Evolutionary conservation across 148 eudicot species (phyloP), one percentile per base, ranked within the genome.

Genomic region (Rhododendron vialii): DNA sequence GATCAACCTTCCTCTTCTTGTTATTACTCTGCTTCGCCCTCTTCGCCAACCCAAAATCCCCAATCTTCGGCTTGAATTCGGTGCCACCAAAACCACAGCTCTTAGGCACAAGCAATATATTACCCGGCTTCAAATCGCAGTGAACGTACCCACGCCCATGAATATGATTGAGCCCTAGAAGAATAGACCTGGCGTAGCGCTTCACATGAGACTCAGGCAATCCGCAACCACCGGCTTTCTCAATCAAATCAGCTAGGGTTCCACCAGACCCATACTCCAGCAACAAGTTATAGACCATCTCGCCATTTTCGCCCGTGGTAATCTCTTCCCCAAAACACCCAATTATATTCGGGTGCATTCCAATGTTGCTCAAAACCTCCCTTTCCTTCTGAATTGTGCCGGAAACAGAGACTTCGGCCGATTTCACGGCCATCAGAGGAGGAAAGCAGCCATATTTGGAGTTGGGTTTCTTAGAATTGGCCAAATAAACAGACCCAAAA

Each of bases 1-100:
- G 89, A 51, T 82, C 85, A 55, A 90, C 26, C 65, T 86, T 90
- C 59, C 82, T 87, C 84, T 82, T 90, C 87, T 26, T 67, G 15
- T 84, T 87, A 7, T 28, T 78, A 6, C 10, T 57, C 84, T 57
- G 73, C 13, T 83, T 77, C 22, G 43, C 82, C 84, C 89, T 85
- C 84, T 90, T 92, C 1, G 92, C 90, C 48, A 86, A 85, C 41
- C 93, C 93, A 17, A 92, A 89, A 87, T 90, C 93, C 18, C 90
- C 90, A 85, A 92, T 90, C 48, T 92, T 92, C 0, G 84, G 90
- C 85, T 59, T 86, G 17, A 81, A 88, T 35, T 87, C 57, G 18
- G 22, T 79, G 13, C 76, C 76, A 33, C 74, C 35, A 67, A 67
- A 67, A 26, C 74, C 74, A 67, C 33, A 67, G 24, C 26, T 67